Evolutionary conservation across 2,329 filamentous ascomycete species (phyloP), one percentile per base, ranked within the genome.

Genomic region (Xylariaceae sp.): DNA sequence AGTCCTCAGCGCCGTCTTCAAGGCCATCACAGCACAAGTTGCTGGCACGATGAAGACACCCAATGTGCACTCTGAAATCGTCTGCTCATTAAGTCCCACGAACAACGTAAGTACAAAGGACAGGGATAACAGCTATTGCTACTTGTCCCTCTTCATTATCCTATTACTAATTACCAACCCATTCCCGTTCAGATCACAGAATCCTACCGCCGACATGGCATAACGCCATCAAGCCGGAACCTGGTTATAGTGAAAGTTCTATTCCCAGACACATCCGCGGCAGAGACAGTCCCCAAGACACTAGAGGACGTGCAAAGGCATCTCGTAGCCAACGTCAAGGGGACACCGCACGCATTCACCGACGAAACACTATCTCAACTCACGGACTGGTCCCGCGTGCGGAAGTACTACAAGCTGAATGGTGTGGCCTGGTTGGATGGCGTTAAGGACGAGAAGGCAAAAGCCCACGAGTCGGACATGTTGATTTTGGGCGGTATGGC

Each of bases 31-130:
- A 48, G 77, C 82, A 54, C 74, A 81, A 48, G 62, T 80, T 3
- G 78, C 78, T 51, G 71, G 72, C 5, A 73, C 77, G 20, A 71
- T 92, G 45, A 87, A 84, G 64, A 93, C 88, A 5, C 83, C 85
- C 36, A 95, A 95, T 57, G 81, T 95, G 4, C 91, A 95, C 65
- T 91, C 88, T 0, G 91, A 96, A 67, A 85, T 89, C 45, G 89
- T 96, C 22, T 85, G 86, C 55, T 83, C 82, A 3, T 72, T 96
- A 36, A 91, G 83, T 48, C 77, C 86, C 0, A 90, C 86, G 52
- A 92, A 89, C 64, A 95, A 95, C 65, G 87, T 89, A 64, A 48
- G 72, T 49, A 32, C n/a, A n/a, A n/a, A n/a, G n/a, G n/a, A n/a
- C n/a, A n/a, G 3, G 22, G 27, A 36, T 2, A n/a, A 35, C 25